Conservation (phyloP, 371 early-diverging fungal genomes). For the Capniomyces stellatus region DNA sequence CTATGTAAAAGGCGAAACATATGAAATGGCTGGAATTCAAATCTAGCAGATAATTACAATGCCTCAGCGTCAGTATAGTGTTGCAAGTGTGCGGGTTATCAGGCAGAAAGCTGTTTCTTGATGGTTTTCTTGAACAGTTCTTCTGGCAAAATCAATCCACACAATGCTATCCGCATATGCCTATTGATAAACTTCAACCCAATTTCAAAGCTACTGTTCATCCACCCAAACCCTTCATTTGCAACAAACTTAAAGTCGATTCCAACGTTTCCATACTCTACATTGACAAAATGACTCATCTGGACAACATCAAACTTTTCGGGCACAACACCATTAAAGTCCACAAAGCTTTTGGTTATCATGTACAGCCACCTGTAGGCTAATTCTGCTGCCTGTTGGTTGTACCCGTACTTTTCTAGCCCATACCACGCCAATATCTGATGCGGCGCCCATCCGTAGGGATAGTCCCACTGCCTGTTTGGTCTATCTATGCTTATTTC, state of each 20-base stretch:
- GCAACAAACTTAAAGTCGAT: conserved; percentile 85
- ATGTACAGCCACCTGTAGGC: conserved; percentile 93
- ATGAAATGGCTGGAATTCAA: too few relatives aligned
- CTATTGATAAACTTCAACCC: conserved; percentile 55
- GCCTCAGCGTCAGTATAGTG: too few relatives aligned
- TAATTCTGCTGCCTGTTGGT: conserved; percentile 51
- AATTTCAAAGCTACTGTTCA: conserved; percentile 82
- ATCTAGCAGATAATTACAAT: too few relatives aligned
- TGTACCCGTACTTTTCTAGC: conserved; percentile 62
- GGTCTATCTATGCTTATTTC: conserved; percentile 56
- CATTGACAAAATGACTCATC: conserved; percentile 75
- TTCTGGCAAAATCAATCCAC: conserved; percentile 59
- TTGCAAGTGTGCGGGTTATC: too few relatives aligned
- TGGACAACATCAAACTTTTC: conserved; percentile 93
- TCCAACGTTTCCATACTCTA: conserved; percentile 90
- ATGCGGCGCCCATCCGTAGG: conserved; percentile 94
- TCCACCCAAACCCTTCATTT: conserved; percentile 95
- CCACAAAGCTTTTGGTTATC: conserved; percentile 85
- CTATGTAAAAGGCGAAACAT: too few relatives aligned
- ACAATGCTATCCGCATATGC: conserved; percentile 64
- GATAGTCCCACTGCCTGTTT: conserved; percentile 92
- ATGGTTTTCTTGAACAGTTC: conserved; percentile 37
- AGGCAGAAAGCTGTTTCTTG: too few relatives aligned
- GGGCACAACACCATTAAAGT: conserved; percentile 91
- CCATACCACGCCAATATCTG: conserved; percentile 93